Conservation (phyloP, 106 monocot species). For the Posidonia australis region DNA sequence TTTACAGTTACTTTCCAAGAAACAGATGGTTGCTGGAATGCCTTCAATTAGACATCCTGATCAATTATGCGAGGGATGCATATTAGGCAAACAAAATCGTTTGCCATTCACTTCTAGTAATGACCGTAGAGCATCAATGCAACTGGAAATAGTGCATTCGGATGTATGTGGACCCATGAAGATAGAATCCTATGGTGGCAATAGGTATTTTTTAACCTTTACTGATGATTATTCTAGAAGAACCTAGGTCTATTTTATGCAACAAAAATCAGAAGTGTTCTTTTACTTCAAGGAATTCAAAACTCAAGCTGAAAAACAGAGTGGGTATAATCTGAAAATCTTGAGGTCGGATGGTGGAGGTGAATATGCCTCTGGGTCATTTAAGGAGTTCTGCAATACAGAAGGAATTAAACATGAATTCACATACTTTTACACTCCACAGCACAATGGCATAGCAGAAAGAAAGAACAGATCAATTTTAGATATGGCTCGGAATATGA, state of each 20-base stretch:
- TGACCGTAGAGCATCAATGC: not conserved
- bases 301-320: slow-evolving; percentile 3
- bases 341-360: not conserved
- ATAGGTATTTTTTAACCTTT: not conserved
- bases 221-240: slow-evolving; percentile 5
- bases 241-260: slow-evolving; percentile 6
- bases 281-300: slow-evolving; percentile 1
- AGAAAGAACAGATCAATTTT: not conserved
- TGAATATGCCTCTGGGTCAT: not conserved
- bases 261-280: too few relatives aligned
- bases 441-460: too few relatives aligned
- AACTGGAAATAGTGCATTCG: slow-evolving; percentile 1
- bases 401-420: slow-evolving; percentile 2
- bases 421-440: not conserved
- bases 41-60: not conserved
- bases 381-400: not conserved
- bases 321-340: not conserved
- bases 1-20: not conserved
- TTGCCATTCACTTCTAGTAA: not conserved
- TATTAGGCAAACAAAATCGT: slow-evolving; percentile 2
- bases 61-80: slow-evolving; percentile 4
- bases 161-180: slow-evolving; percentile 3
- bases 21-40: not conserved
- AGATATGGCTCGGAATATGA: slow-evolving; percentile 7
- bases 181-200: not conserved